Percentiles rank a stretch among this genome's conserved stretches.
Conservation (phyloP, 2,329 filamentous ascomycete genomes). For the Aspergillus tamarii region DNA sequence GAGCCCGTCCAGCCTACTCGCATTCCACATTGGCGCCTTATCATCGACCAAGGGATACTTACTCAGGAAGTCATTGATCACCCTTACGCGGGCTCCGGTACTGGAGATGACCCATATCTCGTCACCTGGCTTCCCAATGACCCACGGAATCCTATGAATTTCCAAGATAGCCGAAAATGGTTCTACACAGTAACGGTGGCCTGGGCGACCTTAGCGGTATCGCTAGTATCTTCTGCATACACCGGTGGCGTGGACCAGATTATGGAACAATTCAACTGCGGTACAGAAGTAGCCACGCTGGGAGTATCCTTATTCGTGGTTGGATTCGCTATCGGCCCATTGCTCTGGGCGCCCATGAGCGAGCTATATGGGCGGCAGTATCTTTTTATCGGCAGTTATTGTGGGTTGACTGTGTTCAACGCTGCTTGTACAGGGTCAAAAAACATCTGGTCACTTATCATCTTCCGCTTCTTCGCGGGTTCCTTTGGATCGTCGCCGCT, state of each 20-base stretch:
- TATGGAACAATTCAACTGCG: conserved; percentile 13
- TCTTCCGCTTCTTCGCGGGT: conserved; percentile 67
- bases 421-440: conserved; percentile 59
- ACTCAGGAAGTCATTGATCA: conserved; percentile 15
- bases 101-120: conserved; percentile 18
- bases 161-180: conserved; percentile 10
- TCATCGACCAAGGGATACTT: conserved; percentile 19
- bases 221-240: conserved; percentile 18
- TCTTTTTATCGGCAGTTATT: conserved; percentile 25
- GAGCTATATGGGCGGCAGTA: conserved; percentile 29
- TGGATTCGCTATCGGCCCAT: conserved; percentile 43
- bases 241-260: conserved; percentile 16
- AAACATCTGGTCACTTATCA: conserved; percentile 52
- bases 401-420: conserved; percentile 59
- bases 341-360: conserved; percentile 40
- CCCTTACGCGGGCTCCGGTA: conserved; percentile 17
- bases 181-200: conserved; percentile 15
- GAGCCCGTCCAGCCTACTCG: conserved; percentile 18
- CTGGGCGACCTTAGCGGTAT: conserved; percentile 15
- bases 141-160: conserved; percentile 17
- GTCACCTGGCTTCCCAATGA: conserved; percentile 21
- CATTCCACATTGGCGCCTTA: conserved; percentile 20
- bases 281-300: conserved; percentile 16
- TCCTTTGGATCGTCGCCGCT: conserved; percentile 62
- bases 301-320: conserved; percentile 34